A percentile compares a stretch with the other conserved stretches of the same genome.
Evolutionary conservation across 176 grass and related monocot genomes (phyloP).

Genomic region (Aegilops tauschii): DNA sequence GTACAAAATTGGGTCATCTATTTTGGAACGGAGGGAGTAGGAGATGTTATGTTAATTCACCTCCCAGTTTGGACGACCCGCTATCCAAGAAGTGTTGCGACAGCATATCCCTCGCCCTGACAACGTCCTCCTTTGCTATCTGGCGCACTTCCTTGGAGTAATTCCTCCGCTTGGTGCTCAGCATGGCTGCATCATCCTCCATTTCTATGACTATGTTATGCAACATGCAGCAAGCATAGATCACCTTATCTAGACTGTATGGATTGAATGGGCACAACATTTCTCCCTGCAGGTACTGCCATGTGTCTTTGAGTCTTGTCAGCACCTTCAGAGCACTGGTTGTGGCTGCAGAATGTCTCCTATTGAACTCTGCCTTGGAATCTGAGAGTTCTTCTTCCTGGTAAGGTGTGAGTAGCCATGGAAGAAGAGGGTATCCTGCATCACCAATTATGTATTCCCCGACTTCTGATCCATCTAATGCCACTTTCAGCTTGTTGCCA

Average conservation of each 20-base stretch:
- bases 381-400: not conserved
- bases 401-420: not conserved
- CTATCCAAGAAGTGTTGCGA: too few species aligned
- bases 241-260: accelerated
- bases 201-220: too few species aligned
- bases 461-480: not conserved
- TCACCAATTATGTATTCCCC: not conserved
- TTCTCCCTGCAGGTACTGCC: not conserved
- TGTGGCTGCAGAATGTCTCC: not conserved
- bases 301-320: not conserved
- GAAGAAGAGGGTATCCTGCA: not conserved
- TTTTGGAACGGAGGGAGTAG: too few species aligned
- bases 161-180: too few species aligned
- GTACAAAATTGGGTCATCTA: too few species aligned
- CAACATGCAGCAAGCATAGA: not conserved
- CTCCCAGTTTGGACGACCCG: too few species aligned
- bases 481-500: not conserved
- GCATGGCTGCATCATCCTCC: too few species aligned
- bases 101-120: too few species aligned
- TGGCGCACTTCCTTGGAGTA: too few species aligned
- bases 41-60: too few species aligned
- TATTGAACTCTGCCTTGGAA: not conserved
- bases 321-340: not conserved
- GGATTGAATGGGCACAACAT: accelerated
- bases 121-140: too few species aligned